These are phyloP conservation scores for Penicillium brasilianum DNA, from an alignment of 2,329 filamentous ascomycete species.

Conservation along the genomic window DNA sequence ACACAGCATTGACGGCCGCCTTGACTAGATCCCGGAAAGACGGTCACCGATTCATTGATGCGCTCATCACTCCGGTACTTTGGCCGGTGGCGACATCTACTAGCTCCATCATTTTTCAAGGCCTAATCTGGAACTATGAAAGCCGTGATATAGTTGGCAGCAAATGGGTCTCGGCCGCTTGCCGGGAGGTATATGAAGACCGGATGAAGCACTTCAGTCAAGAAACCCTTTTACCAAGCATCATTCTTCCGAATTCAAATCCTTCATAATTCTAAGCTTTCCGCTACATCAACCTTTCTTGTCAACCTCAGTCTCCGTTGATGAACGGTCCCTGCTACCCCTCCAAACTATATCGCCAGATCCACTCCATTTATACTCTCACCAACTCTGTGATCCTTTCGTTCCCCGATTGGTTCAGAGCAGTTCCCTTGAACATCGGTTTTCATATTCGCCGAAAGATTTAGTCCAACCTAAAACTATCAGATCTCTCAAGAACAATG, in stretches of 20 bases:
- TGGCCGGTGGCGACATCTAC: conserved; percentile 27
- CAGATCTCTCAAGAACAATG: conserved; percentile 13
- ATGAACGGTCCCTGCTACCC: neutral
- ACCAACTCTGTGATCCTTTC: neutral
- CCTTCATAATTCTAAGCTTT: neutral
- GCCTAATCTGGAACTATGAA: conserved; percentile 17
- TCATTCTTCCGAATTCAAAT: neutral
- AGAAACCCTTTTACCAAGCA: conserved; percentile 4
- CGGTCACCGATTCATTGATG: conserved; percentile 21
- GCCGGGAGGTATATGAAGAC: conserved; percentile 30
- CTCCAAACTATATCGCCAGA: conserved; percentile 3
- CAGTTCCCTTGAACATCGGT: conserved; percentile 6
- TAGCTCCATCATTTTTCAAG: conserved; percentile 12
- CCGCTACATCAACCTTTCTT: neutral
- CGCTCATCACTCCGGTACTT: conserved; percentile 25
- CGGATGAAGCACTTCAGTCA: conserved; percentile 8
- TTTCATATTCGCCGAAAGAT: conserved; percentile 6
- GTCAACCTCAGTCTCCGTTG: neutral
- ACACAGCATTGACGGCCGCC: conserved; percentile 18
- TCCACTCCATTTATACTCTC: conserved; percentile 17
- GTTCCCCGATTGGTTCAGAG: conserved; percentile 11
- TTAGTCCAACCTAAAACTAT: neutral
- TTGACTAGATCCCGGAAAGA: conserved; percentile 23
- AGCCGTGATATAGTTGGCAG: conserved; percentile 11
- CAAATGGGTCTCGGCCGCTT: conserved; percentile 15